phyloP scores from a whole-genome alignment of 2,329 filamentous ascomycete genomes.

The Akanthomyces muscarius region DNA sequence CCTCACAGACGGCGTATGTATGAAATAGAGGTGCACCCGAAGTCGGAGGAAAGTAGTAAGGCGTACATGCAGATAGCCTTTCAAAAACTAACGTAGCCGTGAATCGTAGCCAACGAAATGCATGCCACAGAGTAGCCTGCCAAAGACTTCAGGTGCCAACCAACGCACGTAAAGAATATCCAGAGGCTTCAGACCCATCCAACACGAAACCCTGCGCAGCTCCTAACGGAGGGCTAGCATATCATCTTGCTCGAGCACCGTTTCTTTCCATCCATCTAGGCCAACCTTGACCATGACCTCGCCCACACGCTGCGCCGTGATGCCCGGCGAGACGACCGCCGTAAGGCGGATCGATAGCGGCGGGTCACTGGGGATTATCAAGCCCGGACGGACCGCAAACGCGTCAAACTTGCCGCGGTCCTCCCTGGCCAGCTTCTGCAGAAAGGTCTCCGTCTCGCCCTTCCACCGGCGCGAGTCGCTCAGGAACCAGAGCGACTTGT shows the following conservation, averaged over 20 bases:
- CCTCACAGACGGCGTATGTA: not conserved
- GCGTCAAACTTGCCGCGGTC: conserved; percentile 31
- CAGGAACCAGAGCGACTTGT: conserved; percentile 34
- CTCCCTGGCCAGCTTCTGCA: conserved; percentile 35
- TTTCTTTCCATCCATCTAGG: conserved; percentile 33
- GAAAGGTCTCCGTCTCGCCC: conserved; percentile 37
- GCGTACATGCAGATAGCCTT: not conserved
- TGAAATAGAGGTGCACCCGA: not conserved
- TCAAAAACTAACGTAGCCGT: not conserved
- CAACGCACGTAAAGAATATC: no score
- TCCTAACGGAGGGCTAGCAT: not conserved
- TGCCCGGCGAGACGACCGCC: conserved; percentile 28
- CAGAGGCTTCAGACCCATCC: not conserved
- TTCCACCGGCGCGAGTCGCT: conserved; percentile 35
- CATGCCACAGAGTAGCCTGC: not conserved
- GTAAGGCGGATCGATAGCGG: conserved; percentile 26
- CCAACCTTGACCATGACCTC: conserved; percentile 34
- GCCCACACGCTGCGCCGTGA: conserved; percentile 34
- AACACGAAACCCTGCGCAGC: no score
- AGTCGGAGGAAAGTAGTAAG: no score
- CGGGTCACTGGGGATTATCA: conserved; percentile 27
- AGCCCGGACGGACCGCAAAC: conserved; percentile 35
- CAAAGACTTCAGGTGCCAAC: no score
- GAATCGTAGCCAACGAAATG: not conserved
- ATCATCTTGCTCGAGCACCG: conserved; percentile 32